Base-by-base conservation (phyloP, 306 rosid species). In the Corylus heterophylla region DNA sequence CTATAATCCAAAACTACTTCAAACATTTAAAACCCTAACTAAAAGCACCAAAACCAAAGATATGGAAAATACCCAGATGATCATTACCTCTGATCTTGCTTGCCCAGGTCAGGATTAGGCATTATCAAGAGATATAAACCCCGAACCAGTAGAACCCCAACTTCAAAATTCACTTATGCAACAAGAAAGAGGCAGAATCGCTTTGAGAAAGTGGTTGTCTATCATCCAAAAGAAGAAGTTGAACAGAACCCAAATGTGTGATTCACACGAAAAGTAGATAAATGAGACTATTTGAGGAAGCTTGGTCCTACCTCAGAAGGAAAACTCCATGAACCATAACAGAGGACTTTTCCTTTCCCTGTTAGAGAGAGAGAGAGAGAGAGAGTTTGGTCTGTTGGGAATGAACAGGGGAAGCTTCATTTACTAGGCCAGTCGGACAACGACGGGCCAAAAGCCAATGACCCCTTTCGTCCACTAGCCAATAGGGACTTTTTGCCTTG, bases 31-130 rank as follows among this genome's bases (percentile, higher is more conserved):
- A 70, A 59, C 50, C 51, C 27, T 37, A 61, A 71, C 52, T 52
- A 42, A 78, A 75, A 20, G 16, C 31, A 66, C 22, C 62, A 63
- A 54, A 50, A 49, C 29, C 8, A 78, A n/a, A 27, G 1, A 74
- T 76, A 73, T 22, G 48, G 67, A 81, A 72, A 85, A n/a, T 16
- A 76, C 78, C 83, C 76, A 87, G 81, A 88, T 12, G 75, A 71
- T 54, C 35, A 56, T 45, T 58, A 92, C 97, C 89, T 86, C 87
- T 79, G 93, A 90, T 94, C 90, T 83, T 77, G 92, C 67, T 80
- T 82, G 80, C 89, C 92, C 83, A 78, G 87, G 85, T 74, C 82
- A 54, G 90, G 71, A 76, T 73, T 88, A n/a, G 78, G 83, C 93
- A 89, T 84, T 79, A 61, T 70, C 55, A 74, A 13, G 35, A 58